Conservation (phyloP, 2,329 filamentous ascomycete species). For the Xylaria sp. region DNA sequence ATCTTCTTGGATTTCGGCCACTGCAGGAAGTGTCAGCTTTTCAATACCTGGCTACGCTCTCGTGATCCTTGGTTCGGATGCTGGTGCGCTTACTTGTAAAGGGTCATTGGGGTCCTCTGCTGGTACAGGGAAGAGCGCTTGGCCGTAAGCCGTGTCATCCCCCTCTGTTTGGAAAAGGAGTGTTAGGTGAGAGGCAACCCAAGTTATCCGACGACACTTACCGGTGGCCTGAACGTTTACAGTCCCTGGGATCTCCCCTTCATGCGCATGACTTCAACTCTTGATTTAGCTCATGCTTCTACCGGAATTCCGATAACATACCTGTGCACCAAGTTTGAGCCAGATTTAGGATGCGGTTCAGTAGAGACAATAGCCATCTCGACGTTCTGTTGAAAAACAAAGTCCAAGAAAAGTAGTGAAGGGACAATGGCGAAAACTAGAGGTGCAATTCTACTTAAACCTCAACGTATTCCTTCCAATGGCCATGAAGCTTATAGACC, state of each 20-base stretch:
- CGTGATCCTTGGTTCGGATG: not conserved
- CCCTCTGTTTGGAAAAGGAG: slow-evolving; percentile 45
- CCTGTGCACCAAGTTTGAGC: slow-evolving; percentile 9
- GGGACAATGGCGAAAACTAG: not conserved
- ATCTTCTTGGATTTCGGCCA: slow-evolving; percentile 60
- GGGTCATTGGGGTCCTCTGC: slow-evolving; percentile 65
- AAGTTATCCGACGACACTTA: slow-evolving; percentile 16
- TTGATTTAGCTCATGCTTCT: slow-evolving; percentile 11
- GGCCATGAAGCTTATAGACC: not conserved
- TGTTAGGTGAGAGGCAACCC: not conserved
- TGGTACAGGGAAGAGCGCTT: slow-evolving; percentile 63
- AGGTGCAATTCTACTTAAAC: not conserved
- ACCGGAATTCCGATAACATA: slow-evolving; percentile 3
- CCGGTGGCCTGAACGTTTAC: slow-evolving; percentile 50
- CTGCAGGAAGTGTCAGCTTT: slow-evolving; percentile 30
- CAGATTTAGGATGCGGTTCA: not conserved
- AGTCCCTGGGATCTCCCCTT: slow-evolving; percentile 59
- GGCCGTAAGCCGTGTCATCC: slow-evolving; percentile 61
- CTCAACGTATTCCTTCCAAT: not conserved
- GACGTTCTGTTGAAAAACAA: not conserved
- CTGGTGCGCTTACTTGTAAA: slow-evolving; percentile 45
- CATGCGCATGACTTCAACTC: slow-evolving; percentile 53
- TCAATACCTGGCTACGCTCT: not conserved
- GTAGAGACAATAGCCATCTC: slow-evolving; percentile 5
- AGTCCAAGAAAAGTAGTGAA: not conserved